Evolutionary conservation across 768 basidiomycete species (phyloP), one percentile per base, ranked within the genome.

Genomic region (Phaeolepiota aurea): DNA sequence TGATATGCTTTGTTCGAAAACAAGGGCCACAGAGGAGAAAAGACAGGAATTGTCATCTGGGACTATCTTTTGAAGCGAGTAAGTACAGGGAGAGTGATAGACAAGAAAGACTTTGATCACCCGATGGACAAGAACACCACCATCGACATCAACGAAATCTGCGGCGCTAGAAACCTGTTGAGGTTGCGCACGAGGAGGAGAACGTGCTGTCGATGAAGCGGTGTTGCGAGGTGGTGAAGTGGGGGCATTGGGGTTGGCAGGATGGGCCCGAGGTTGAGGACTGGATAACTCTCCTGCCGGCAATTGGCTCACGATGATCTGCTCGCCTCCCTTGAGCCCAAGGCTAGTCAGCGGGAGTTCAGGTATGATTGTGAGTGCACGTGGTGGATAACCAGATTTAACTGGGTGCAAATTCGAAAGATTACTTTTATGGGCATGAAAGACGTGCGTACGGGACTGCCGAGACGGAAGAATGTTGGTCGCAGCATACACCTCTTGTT

Each of bases 1-100:
- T n/a, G 70, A 59, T 10, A 84, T 80, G 43, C 78, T 79, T 52
- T 93, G 90, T 54, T 84, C 79, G 51, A 97, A 93, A 1, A 94
- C 67, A 31, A 94, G 64, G 12, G 87, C 88, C 33, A 89, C 68
- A 2, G 91, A 80, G 2, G 85, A 85, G 65, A 97, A 98, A 20
- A 98, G 66, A 58, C 94, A 98, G 1, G 90, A 87, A 53, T 98
- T 98, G 62, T 98, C 94, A 53, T 98, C 94, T n/a, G 92, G 93
- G 13, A 94, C 89, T 41, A 91, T 71, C 77, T 87, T 34, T 22
- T 46, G 23, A 18, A 19, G 20, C n/a, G n/a, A 11, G 35, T 20
- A 22, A 11, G 10, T 12, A 3, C 41, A 25, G 16, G 35, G 12
- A 37, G 20, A 25, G 1, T 4, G 11, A 10, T 19, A n/a, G 34